Percentiles rank a stretch among this genome's conserved stretches.
phyloP scores from a whole-genome alignment of 2,329 filamentous ascomycete genomes.

The Diatrype stigma region DNA sequence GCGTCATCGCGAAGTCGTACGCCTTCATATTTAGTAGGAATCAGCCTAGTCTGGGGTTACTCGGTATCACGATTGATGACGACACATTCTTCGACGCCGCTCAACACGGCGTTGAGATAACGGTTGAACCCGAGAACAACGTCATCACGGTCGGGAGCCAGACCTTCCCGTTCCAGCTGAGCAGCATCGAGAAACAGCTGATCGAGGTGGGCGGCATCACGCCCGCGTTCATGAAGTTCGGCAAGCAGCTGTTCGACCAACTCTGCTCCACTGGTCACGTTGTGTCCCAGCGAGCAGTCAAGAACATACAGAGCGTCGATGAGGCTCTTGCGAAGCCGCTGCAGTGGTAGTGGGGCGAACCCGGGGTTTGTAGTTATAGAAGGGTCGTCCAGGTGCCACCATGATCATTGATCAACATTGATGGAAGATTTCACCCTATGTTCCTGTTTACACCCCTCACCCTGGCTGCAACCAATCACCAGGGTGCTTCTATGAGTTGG shows the following conservation, averaged over 20 bases:
- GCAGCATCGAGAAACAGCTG: constrained; percentile 34
- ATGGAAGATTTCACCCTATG: too few species aligned
- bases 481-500: too few species aligned
- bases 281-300: too few species aligned
- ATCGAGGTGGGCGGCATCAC: constrained; percentile 33
- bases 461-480: too few species aligned
- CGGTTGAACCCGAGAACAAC: constrained; percentile 28
- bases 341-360: too few species aligned
- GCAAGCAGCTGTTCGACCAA: constrained; percentile 20
- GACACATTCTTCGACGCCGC: constrained; percentile 33
- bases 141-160: constrained; percentile 15
- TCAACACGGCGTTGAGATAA: constrained; percentile 30
- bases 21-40: constrained; percentile 44
- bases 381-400: too few species aligned
- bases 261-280: constrained; percentile 4
- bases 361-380: too few species aligned
- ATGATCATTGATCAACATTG: too few species aligned
- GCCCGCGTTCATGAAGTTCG: constrained; percentile 35
- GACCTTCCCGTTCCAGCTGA: constrained; percentile 31
- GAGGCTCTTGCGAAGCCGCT: too few species aligned
- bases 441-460: too few species aligned
- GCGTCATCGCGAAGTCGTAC: constrained; percentile 40
- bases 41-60: constrained; percentile 39
- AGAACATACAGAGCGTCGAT: too few species aligned
- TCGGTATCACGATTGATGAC: constrained; percentile 37